A percentile compares a stretch with the other conserved stretches of the same genome.
Evolutionary conservation across 495 filamentous ascomycete species (phyloP).

Genomic region (Rusavskia elegans): DNA sequence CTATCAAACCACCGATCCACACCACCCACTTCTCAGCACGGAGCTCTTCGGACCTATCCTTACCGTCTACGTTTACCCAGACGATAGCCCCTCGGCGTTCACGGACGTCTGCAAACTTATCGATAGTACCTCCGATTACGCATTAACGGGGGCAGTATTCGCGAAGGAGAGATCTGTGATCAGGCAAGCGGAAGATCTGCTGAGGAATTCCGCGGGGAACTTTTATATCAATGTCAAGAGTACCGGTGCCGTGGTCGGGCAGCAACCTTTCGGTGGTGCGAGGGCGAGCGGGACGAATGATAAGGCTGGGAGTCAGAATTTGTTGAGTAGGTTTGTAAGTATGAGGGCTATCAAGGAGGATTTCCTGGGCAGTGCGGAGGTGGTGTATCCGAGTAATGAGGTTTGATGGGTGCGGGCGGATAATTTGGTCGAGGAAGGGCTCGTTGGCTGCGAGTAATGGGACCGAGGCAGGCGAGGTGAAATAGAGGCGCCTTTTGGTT

Average conservation of each 20-base stretch:
- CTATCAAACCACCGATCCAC: constrained; percentile 47
- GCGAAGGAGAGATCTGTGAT: constrained; percentile 51
- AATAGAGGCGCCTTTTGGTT: too few relatives aligned
- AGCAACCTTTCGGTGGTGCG: constrained; percentile 82
- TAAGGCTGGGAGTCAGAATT: constrained; percentile 67
- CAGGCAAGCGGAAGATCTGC: constrained; percentile 51
- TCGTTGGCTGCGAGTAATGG: too few relatives aligned
- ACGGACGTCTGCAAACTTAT: constrained; percentile 35
- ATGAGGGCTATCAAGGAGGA: constrained; percentile 83
- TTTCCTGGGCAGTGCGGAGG: constrained; percentile 50
- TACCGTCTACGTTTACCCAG: constrained; percentile 46
- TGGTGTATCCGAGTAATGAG: constrained; percentile 68
- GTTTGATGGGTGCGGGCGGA: background rate
- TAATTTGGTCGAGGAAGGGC: too few relatives aligned
- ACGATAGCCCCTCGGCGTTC: constrained; percentile 28
- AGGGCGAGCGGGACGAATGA: constrained; percentile 82
- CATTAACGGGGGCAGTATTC: constrained; percentile 65
- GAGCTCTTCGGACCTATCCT: constrained; percentile 53
- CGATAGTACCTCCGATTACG: constrained; percentile 59
- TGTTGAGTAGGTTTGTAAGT: constrained; percentile 69
- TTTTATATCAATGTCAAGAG: constrained; percentile 92
- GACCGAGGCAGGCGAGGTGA: too few relatives aligned
- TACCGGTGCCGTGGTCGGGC: constrained; percentile 80
- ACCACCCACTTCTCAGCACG: constrained; percentile 42
- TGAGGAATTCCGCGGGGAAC: constrained; percentile 67